Percentiles rank a stretch among this genome's conserved stretches.
Evolutionary conservation across 768 basidiomycete species (phyloP).

Genomic region (Mrakia gelida): DNA sequence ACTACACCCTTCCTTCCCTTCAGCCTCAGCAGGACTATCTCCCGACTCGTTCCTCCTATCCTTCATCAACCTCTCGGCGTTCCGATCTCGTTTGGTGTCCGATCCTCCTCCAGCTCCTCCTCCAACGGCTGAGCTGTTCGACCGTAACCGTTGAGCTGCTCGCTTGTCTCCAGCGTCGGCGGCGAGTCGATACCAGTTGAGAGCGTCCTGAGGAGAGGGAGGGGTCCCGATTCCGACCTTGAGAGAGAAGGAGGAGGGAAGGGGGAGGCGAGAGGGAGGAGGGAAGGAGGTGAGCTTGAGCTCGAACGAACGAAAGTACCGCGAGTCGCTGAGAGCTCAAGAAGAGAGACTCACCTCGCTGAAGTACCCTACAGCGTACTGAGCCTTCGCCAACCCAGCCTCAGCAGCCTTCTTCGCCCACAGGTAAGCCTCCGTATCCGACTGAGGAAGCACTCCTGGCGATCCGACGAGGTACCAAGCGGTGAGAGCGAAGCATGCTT

Average conservation of each 20-base stretch:
- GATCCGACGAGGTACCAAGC: slow-evolving; percentile 99
- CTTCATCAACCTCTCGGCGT: slow-evolving; percentile 40
- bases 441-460: slow-evolving; percentile 93
- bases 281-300: slow-evolving; percentile 1
- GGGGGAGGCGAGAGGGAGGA: not conserved
- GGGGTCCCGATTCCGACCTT: slow-evolving; percentile 58
- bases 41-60: slow-evolving; percentile 41
- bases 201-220: slow-evolving; percentile 48
- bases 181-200: slow-evolving; percentile 79
- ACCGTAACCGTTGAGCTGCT: slow-evolving; percentile 73
- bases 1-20: slow-evolving; percentile 40
- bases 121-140: slow-evolving; percentile 56
- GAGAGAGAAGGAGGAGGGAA: not conserved
- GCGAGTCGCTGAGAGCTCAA: no score
- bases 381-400: slow-evolving; percentile 83
- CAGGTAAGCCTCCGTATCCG: slow-evolving; percentile 94
- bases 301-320: not conserved
- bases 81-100: slow-evolving; percentile 18
- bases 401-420: slow-evolving; percentile 98
- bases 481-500: slow-evolving; percentile 95
- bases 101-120: slow-evolving; percentile 49
- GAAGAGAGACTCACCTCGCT: slow-evolving; percentile 56
- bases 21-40: slow-evolving; percentile 27
- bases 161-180: slow-evolving; percentile 92
- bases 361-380: slow-evolving; percentile 98